phyloP scores from a whole-genome alignment of 495 filamentous ascomycete genomes.

The Lineolata rhizophorae region DNA sequence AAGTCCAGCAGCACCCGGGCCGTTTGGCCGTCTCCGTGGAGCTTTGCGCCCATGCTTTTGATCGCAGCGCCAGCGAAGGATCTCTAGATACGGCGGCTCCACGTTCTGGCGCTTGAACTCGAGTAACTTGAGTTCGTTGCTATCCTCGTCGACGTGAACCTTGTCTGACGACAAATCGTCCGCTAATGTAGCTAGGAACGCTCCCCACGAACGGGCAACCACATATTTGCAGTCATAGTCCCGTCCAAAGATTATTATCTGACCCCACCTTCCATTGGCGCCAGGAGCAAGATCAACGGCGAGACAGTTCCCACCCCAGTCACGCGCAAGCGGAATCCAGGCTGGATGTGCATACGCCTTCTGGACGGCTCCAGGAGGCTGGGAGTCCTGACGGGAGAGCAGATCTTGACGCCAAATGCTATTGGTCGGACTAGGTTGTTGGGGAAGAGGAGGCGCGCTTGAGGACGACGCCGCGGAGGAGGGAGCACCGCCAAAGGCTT shows the following conservation, averaged over 20 bases:
- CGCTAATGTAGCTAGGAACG: constrained; percentile 66
- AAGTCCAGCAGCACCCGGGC: constrained; percentile 1
- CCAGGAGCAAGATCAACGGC: constrained; percentile 88
- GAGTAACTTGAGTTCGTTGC: constrained; percentile 68
- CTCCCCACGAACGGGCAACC: constrained; percentile 75
- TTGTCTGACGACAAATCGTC: constrained; percentile 68
- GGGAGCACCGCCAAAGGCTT: constrained; percentile 47
- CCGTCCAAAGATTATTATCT: constrained; percentile 87
- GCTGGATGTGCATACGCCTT: constrained; percentile 85
- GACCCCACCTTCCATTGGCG: constrained; percentile 77
- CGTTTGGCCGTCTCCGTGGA: constrained; percentile 10
- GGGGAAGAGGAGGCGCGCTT: constrained; percentile 15
- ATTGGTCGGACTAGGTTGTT: constrained; percentile 10
- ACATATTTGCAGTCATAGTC: constrained; percentile 99
- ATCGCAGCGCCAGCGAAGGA: constrained; percentile 81
- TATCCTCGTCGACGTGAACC: constrained; percentile 78
- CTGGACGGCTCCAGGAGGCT: constrained; percentile 67
- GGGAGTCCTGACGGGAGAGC: constrained; percentile 63
- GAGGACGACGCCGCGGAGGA: constrained; percentile 34
- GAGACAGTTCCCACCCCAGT: constrained; percentile 97
- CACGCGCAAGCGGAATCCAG: constrained; percentile 90
- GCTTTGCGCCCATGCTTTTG: constrained; percentile 89
- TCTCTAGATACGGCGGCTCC: constrained; percentile 87
- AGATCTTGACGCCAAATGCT: constrained; percentile 66
- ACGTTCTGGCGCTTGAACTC: constrained; percentile 61